Conservation (phyloP, 768 basidiomycete species). For the Tricholoma hemisulphureum region DNA sequence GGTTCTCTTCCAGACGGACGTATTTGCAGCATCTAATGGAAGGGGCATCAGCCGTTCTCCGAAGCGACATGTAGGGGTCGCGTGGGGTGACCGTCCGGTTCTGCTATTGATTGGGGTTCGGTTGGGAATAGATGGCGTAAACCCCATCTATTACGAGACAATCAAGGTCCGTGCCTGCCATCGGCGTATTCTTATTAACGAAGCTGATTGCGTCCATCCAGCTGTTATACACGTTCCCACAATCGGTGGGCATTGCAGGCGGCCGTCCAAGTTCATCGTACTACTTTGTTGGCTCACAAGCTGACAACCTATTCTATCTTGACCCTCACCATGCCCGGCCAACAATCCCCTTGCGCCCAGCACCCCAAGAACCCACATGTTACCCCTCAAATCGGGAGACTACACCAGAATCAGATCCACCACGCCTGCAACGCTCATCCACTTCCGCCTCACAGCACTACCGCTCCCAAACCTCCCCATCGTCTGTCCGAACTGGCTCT, state of each 20-base stretch:
- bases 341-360: constrained; percentile 64
- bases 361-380: constrained; percentile 21
- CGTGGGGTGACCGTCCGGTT: constrained; percentile 85
- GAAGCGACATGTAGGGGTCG: constrained; percentile 22
- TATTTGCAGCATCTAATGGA: constrained; percentile 70
- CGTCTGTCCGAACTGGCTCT: constrained; percentile 51
- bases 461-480: constrained; percentile 46
- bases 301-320: constrained; percentile 81
- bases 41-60: constrained; percentile 30
- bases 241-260: constrained; percentile 95
- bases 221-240: constrained; percentile 89
- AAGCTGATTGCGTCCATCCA: constrained; percentile 27
- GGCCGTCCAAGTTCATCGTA: constrained; percentile 96
- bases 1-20: constrained; percentile 80
- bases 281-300: constrained; percentile 94
- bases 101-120: constrained; percentile 84
- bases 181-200: neutral
- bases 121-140: constrained; percentile 89
- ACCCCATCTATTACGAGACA: constrained; percentile 90
- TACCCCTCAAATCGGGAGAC: constrained; percentile 11
- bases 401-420: constrained; percentile 22
- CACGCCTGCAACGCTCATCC: constrained; percentile 10
- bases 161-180: constrained; percentile 39
- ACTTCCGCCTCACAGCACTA: constrained; percentile 26
- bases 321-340: constrained; percentile 80